phyloP scores from a whole-genome alignment of 2,329 filamentous ascomycete genomes.

The Aspergillus persii region DNA sequence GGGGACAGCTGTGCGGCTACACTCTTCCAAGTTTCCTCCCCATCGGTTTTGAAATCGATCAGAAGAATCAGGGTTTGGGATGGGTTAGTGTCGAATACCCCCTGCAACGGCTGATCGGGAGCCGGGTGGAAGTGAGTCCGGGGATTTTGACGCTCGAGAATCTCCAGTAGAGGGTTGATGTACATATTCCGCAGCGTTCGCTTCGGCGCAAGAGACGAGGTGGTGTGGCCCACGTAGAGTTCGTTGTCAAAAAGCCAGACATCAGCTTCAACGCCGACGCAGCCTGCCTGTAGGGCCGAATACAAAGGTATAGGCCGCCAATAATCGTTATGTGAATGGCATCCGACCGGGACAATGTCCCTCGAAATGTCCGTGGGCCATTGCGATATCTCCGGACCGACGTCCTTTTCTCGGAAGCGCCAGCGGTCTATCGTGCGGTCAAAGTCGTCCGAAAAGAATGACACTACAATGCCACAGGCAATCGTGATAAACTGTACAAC shows the following conservation, averaged over 20 bases:
- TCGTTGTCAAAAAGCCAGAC: constrained; percentile 55
- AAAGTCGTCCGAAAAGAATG: constrained; percentile 44
- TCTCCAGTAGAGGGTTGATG: constrained; percentile 50
- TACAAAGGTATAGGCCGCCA: constrained; percentile 56
- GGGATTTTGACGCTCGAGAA: constrained; percentile 52
- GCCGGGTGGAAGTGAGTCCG: constrained; percentile 35
- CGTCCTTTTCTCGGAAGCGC: constrained; percentile 38
- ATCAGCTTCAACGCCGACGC: constrained; percentile 57
- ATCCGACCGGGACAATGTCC: constrained; percentile 50
- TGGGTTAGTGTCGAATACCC: constrained; percentile 52
- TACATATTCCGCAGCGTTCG: constrained; percentile 54
- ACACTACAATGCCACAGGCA: constrained; percentile 35
- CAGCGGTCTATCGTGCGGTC: constrained; percentile 40
- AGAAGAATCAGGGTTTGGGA: constrained; percentile 51
- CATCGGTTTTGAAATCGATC: constrained; percentile 51
- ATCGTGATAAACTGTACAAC: constrained; percentile 42
- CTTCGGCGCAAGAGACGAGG: constrained; percentile 44
- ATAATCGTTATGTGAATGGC: constrained; percentile 61
- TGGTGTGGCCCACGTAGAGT: constrained; percentile 56
- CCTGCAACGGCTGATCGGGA: constrained; percentile 35
- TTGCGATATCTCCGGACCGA: constrained; percentile 36
- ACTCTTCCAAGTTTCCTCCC: constrained; percentile 35
- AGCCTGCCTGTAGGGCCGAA: constrained; percentile 55
- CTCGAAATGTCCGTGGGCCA: constrained; percentile 52
- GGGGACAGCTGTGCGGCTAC: constrained; percentile 45